phyloP scores from a whole-genome alignment of 768 basidiomycete species.

The Asterophora lycoperdoides region DNA sequence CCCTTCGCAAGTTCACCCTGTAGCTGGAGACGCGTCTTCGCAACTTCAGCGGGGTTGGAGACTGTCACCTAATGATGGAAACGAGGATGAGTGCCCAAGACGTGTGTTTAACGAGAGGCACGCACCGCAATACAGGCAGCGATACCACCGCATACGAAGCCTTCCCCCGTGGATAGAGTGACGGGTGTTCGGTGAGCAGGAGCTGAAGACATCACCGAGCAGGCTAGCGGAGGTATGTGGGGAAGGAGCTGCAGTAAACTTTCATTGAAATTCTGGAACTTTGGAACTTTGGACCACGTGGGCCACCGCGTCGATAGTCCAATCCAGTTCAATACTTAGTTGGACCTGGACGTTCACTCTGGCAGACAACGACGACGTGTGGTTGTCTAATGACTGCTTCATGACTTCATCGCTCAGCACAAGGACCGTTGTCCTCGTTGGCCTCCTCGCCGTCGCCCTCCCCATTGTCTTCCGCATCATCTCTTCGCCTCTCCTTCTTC shows the following conservation, averaged over 20 bases:
- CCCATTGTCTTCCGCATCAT: conserved; percentile 52
- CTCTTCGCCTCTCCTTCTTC: conserved; percentile 61
- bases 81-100: background rate
- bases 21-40: conserved; percentile 93
- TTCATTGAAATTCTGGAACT: background rate
- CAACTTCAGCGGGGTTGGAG: conserved; percentile 79
- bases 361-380: background rate
- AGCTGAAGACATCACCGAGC: conserved; percentile 12
- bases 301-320: no score
- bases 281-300: no score
- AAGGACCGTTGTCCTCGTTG: conserved; percentile 53
- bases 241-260: no score
- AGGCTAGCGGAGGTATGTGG: background rate
- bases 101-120: conserved; percentile 10
- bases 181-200: conserved; percentile 16
- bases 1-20: conserved; percentile 90
- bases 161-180: conserved; percentile 63
- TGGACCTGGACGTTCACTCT: background rate
- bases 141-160: conserved; percentile 85
- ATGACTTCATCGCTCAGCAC: conserved; percentile 42
- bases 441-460: conserved; percentile 50
- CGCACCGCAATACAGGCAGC: conserved; percentile 89
- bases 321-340: no score
- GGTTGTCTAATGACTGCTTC: conserved; percentile 12
- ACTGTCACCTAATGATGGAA: conserved; percentile 57